Percentiles rank a stretch among this genome's conserved stretches.
phyloP scores from a whole-genome alignment of 495 filamentous ascomycete genomes.

The Lophiostoma macrostomum region DNA sequence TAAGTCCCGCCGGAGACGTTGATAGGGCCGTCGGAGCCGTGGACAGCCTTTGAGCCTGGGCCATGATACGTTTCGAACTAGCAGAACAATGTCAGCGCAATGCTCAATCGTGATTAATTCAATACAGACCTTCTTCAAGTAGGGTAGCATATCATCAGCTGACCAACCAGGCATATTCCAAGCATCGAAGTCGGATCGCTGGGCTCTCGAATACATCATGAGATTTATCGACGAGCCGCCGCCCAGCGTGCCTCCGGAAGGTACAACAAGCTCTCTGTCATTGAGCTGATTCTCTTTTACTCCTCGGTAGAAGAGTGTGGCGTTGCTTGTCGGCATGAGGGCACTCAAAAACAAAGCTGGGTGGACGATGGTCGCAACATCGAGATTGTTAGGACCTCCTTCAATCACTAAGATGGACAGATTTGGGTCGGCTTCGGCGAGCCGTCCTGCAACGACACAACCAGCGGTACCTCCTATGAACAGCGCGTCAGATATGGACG shows the following conservation, averaged over 20 bases:
- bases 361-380: constrained; percentile 45
- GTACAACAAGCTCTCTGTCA: constrained; percentile 48
- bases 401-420: constrained; percentile 56
- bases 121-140: constrained; percentile 49
- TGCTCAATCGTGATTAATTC: no score
- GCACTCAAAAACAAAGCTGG: constrained; percentile 43
- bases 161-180: constrained; percentile 55
- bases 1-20: constrained; percentile 47
- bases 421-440: constrained; percentile 49
- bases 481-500: no score
- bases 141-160: constrained; percentile 49
- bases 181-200: constrained; percentile 44
- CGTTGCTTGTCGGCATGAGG: constrained; percentile 38
- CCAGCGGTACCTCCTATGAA: constrained; percentile 57
- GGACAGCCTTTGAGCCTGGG: constrained; percentile 40
- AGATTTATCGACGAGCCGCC: constrained; percentile 61
- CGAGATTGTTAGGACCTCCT: constrained; percentile 48
- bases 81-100: no score
- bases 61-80: constrained; percentile 50
- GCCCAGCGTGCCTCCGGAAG: constrained; percentile 54
- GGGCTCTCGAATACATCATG: constrained; percentile 45
- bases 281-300: constrained; percentile 43
- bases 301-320: constrained; percentile 41
- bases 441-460: constrained; percentile 48
- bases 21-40: constrained; percentile 52